A percentile compares a stretch with the other conserved stretches of the same genome.
Conservation (phyloP, 176 grass and related monocot species). For the Musa itinerans region DNA sequence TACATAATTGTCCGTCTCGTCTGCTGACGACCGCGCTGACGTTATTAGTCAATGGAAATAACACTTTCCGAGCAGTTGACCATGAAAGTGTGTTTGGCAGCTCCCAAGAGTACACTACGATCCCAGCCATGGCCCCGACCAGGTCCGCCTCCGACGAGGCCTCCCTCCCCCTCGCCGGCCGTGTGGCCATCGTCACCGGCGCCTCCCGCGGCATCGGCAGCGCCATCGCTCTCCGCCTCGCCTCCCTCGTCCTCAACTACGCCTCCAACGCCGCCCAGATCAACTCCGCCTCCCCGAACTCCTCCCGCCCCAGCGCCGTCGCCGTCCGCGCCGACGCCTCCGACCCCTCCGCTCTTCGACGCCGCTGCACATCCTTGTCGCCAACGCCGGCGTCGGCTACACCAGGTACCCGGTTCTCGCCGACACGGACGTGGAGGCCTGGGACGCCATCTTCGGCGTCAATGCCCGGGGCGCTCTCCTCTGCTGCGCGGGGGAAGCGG, state of each 20-base stretch:
- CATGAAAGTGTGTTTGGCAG: no score
- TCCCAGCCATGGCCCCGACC: no score
- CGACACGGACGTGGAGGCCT: slow-evolving; percentile 55
- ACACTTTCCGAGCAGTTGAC: no score
- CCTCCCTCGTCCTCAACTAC: slow-evolving; percentile 53
- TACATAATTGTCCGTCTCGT: no score
- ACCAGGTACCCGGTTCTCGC: slow-evolving; percentile 40
- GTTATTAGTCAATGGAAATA: no score
- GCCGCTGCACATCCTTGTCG: slow-evolving; percentile 34
- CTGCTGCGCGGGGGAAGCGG: slow-evolving; percentile 24
- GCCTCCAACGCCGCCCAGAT: slow-evolving; percentile 35
- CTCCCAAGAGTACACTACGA: no score
- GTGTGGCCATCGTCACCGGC: slow-evolving; percentile 46
- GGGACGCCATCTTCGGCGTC: slow-evolving; percentile 45
- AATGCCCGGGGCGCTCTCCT: slow-evolving; percentile 53
- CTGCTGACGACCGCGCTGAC: no score
- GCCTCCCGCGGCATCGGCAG: slow-evolving; percentile 55
- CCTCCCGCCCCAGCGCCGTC: not conserved
- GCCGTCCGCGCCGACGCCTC: slow-evolving; percentile 35
- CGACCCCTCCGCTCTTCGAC: slow-evolving; percentile 42
- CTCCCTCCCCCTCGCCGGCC: slow-evolving; percentile 36
- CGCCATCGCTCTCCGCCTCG: slow-evolving; percentile 38
- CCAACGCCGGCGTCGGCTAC: slow-evolving; percentile 35
- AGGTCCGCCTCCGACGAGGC: not conserved
- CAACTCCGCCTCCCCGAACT: slow-evolving; percentile 8